A percentile compares a stretch with the other conserved stretches of the same genome.
These are phyloP conservation scores for Paragyromitra xinjiangensis DNA, from an alignment of 495 filamentous ascomycete species.

Conservation along the genomic window DNA sequence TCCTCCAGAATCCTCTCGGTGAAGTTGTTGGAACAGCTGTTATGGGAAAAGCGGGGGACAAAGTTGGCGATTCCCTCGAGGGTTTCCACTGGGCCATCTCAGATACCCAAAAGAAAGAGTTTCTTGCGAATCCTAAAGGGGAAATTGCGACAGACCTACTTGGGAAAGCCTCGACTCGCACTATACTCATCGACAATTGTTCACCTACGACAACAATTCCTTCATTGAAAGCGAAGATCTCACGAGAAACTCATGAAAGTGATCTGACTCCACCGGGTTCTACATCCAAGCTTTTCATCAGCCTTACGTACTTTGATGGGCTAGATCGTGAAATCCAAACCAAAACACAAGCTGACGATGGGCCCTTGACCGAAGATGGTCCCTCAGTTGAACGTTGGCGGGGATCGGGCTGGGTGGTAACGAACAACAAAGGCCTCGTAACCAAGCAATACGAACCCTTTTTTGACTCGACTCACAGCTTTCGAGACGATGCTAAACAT, in stretches of 20 bases:
- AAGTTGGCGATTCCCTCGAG: not conserved
- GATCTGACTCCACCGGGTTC: not conserved
- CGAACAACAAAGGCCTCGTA: conserved; percentile 54
- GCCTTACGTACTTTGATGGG: conserved; percentile 5
- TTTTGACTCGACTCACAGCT: conserved; percentile 31
- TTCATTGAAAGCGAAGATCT: not conserved
- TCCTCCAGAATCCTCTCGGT: not conserved
- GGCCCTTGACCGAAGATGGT: not conserved
- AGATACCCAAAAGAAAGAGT: not conserved
- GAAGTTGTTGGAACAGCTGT: conserved; percentile 1
- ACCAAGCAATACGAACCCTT: conserved; percentile 56
- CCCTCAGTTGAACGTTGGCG: conserved; percentile 37
- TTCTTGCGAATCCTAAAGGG: not conserved
- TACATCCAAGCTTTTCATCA: not conserved
- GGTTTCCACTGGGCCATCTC: not conserved
- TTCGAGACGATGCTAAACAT: conserved; percentile 5
- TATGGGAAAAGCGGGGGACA: not conserved
- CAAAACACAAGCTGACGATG: conserved; percentile 5
- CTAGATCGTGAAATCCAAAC: not conserved
- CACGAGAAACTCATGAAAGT: not conserved
- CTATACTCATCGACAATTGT: not conserved
- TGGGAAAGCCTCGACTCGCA: conserved; percentile 11
- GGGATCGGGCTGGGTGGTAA: conserved; percentile 49
- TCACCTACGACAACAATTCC: not conserved
- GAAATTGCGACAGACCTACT: not conserved